Percentiles rank a stretch among this genome's conserved stretches.
Evolutionary conservation across 345 rosid species (phyloP).

Genomic region (Brassica cretica): DNA sequence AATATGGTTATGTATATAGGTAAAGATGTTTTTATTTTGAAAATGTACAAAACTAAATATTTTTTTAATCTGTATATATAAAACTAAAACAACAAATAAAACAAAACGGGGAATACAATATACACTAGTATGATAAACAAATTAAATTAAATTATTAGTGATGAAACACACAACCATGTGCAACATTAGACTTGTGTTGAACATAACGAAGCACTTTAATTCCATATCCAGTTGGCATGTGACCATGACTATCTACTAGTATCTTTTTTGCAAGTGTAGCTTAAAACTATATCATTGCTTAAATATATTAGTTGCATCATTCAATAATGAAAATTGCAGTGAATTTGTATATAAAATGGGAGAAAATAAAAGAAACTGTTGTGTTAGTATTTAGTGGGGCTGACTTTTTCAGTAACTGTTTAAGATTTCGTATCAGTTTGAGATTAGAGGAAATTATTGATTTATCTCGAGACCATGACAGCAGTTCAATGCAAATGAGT

Average conservation of each 20-base stretch:
- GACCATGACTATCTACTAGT: slow-evolving; percentile 16
- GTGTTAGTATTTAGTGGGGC: slow-evolving; percentile 9
- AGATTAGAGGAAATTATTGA: slow-evolving; percentile 27
- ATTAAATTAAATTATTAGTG: not conserved
- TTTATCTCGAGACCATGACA: slow-evolving; percentile 31
- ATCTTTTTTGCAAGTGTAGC: not conserved
- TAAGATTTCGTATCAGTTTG: not conserved
- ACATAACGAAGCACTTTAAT: slow-evolving; percentile 36
- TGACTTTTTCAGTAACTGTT: slow-evolving; percentile 29
- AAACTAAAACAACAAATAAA: too few relatives aligned
- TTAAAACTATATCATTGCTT: not conserved
- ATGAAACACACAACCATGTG: slow-evolving; percentile 34
- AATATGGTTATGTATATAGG: too few relatives aligned
- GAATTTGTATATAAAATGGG: not conserved
- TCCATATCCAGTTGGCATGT: slow-evolving; percentile 33
- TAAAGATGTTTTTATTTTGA: too few relatives aligned
- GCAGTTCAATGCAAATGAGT: slow-evolving; percentile 10
- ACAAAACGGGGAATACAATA: not conserved
- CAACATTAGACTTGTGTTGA: slow-evolving; percentile 38
- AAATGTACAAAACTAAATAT: too few relatives aligned
- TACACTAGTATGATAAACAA: not conserved
- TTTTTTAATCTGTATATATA: too few relatives aligned
- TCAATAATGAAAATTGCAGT: not conserved
- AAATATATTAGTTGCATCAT: not conserved
- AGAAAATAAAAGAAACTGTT: not conserved